Evolutionary conservation across 2,329 filamentous ascomycete genomes (phyloP).

Genomic region (Talaromyces pinophilus): DNA sequence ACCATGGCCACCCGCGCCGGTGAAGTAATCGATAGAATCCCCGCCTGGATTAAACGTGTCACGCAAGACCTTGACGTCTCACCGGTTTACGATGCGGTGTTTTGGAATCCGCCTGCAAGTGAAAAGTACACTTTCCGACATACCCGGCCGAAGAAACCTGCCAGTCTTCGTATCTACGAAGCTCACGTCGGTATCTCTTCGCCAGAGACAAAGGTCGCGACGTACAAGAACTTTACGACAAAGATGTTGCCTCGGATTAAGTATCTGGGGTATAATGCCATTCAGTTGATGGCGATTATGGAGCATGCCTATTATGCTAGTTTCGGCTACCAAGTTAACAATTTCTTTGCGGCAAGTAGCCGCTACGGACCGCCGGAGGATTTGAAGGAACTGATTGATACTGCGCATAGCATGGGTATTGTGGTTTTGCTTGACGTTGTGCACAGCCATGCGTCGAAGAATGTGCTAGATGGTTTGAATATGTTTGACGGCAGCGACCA

Average conservation of each 20-base stretch:
- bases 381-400: conserved; percentile 93
- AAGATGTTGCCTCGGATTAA: conserved; percentile 92
- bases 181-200: conserved; percentile 98
- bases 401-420: conserved; percentile 86
- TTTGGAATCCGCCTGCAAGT: conserved; percentile 86
- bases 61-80: conserved; percentile 90
- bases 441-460: conserved; percentile 97
- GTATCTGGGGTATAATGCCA: conserved; percentile 89
- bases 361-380: conserved; percentile 93
- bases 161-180: conserved; percentile 90
- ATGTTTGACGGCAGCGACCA: conserved; percentile 94
- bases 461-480: conserved; percentile 91
- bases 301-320: conserved; percentile 99
- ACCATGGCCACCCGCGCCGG: conserved; percentile 77
- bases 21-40: conserved; percentile 81
- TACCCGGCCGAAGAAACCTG: conserved; percentile 75
- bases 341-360: conserved; percentile 96
- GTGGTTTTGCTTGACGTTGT: conserved; percentile 93
- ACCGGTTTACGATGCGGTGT: conserved; percentile 88
- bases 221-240: conserved; percentile 95
- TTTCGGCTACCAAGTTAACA: conserved; percentile 98
- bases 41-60: conserved; percentile 96
- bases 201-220: conserved; percentile 81
- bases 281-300: conserved; percentile 99
- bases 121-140: conserved; percentile 86